These are phyloP conservation scores for Pseudozyma pruni DNA, from an alignment of 1,284 basidiomycete species.

Conservation along the genomic window DNA sequence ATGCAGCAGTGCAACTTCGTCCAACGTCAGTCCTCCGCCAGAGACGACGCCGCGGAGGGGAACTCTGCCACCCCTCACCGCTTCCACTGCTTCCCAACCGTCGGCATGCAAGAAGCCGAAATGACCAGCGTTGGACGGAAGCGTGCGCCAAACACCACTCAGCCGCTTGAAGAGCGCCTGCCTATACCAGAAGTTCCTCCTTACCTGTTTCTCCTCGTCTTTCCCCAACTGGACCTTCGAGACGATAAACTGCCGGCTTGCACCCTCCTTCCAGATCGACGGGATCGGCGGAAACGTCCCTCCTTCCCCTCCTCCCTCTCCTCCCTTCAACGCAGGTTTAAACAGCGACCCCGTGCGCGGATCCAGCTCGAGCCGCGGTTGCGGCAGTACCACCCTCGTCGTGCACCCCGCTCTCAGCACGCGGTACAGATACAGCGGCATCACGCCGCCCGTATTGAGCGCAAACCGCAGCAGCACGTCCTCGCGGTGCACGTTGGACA, in stretches of 20 bases:
- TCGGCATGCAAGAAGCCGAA: neutral
- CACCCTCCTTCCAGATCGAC: constrained; percentile 71
- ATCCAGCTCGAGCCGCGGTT: constrained; percentile 71
- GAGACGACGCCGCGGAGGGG: constrained; percentile 14
- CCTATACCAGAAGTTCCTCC: constrained; percentile 91
- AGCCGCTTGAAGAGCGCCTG: constrained; percentile 81
- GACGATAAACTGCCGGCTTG: constrained; percentile 89
- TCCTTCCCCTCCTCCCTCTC: constrained; percentile 76
- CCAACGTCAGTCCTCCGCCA: constrained; percentile 14
- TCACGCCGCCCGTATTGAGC: constrained; percentile 69
- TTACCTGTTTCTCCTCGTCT: constrained; percentile 74
- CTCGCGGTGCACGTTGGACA: constrained; percentile 84
- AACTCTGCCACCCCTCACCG: constrained; percentile 1
- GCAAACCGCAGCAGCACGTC: constrained; percentile 87
- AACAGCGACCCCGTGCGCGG: constrained; percentile 2
- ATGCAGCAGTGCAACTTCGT: constrained; percentile 1
- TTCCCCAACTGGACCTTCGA: constrained; percentile 76
- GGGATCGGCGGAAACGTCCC: constrained; percentile 79
- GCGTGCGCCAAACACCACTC: constrained; percentile 78
- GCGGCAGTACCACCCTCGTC: constrained; percentile 61
- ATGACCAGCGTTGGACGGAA: neutral
- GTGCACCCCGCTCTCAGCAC: constrained; percentile 20
- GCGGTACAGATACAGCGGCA: constrained; percentile 20
- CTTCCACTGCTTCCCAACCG: constrained; percentile 3
- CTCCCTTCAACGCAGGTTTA: neutral